Evolutionary conservation across 2,329 filamentous ascomycete genomes (phyloP), one percentile per base, ranked within the genome.

Genomic region (Septoria linicola): DNA sequence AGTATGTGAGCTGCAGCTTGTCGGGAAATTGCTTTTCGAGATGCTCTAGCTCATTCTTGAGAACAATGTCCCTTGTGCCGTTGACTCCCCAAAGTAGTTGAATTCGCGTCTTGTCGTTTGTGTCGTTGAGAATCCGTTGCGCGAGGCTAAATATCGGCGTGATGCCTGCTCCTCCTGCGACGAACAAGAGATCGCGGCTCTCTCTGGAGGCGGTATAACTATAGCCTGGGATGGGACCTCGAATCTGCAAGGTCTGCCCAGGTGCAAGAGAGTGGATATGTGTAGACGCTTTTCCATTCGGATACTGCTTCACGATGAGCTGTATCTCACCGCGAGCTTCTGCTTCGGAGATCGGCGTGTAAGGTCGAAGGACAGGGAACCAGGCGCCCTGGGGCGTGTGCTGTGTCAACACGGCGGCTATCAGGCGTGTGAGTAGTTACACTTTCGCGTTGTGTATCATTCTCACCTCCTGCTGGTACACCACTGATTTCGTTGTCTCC

Each of bases 141-240:
- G 63, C 56, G 4, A 67, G 57, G 20, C 59, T 62, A 55, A 63
- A 87, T 58, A 85, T 77, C 0, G 86, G 85, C 0, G 85, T 88
- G 57, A 89, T 87, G 14, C 86, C 86, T 0, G 83, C 84, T 10
- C 86, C 85, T 37, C 86, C 85, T 0, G 85, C 85, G 36, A 89
- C 79, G 32, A 88, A 73, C 2, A 80, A 78, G n/a, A 89, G 3
- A 63, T 63, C 55, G 11, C 61, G 55, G 13, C 62, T 55, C 4
- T 47, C 31, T 31, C 34, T 46, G 62, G 30, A 52, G 11, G 53
- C 50, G 21, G 62, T 64, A 31, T 64, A 69, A 7, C 51, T 49
- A 52, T 66, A 64, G 35, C 62, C 64, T n/a, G 64, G 66, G 3
- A 88, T 68, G 3, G 79, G 72, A 0, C 74, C 73, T 4, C 78